These are phyloP conservation scores for Populus hybrid DNA, from an alignment of 441 rosid species.

Conservation along the genomic window DNA sequence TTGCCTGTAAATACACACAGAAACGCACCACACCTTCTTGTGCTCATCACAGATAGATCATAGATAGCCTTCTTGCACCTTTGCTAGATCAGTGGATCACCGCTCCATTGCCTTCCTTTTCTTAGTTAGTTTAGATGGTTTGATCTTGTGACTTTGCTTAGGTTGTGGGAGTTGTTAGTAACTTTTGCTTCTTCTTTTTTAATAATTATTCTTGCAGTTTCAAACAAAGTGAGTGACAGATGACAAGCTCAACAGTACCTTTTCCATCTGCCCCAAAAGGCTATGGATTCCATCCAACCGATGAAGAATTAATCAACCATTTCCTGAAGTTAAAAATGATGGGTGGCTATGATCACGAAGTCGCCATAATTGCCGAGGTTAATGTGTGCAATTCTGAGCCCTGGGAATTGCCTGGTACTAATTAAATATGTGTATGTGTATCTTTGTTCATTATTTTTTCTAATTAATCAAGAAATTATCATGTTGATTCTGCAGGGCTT, in stretches of 20 bases:
- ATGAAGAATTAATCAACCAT: conserved; percentile 35
- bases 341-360: conserved; percentile 19
- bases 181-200: not conserved
- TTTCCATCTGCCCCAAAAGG: conserved; percentile 14
- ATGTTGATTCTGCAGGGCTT: not conserved
- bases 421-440: not conserved
- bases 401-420: conserved; percentile 44
- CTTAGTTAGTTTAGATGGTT: not conserved
- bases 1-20: not conserved
- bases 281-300: conserved; percentile 46
- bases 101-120: not conserved
- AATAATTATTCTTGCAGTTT: no score
- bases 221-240: not conserved
- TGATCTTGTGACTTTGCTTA: not conserved
- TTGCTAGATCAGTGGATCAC: not conserved
- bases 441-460: conserved; percentile 19
- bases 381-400: conserved; percentile 50
- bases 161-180: not conserved
- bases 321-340: conserved; percentile 32
- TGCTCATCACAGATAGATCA: not conserved
- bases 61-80: not conserved
- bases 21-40: not conserved
- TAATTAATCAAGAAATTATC: not conserved
- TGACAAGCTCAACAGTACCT: not conserved
- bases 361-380: conserved; percentile 27